Base-by-base conservation (phyloP, 202 grass and related monocot genomes). In the Cymbopogon flexuosus region DNA sequence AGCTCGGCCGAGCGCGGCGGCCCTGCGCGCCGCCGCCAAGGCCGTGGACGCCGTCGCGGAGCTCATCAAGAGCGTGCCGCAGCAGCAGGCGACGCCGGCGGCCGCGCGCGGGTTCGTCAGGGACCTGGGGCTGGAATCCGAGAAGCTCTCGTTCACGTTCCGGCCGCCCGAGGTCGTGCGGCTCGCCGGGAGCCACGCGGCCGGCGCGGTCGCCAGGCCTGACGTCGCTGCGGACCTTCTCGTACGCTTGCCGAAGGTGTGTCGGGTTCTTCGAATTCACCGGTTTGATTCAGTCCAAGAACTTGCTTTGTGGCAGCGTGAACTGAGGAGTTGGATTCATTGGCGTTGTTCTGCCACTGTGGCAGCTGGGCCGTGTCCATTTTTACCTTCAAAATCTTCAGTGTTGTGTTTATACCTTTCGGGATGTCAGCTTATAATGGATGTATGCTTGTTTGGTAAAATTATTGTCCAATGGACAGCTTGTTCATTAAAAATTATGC, bases 201-300 rank as follows among this genome's bases (percentile, higher is more conserved):
- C 88, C n/a, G 81, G 86, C 11, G 80, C 82, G 2, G 75, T 91
- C 12, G 83, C 87, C 35, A 91, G 88, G 81, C 95, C 95, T 7
- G 92, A 98, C 57, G 77, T 95, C 12, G 66, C 82, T 10, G 82
- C 85, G 2, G 95, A 98, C 73, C 88, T 98, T 18, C 79, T 98
- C 41, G 77, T 95, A 11, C 90, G 89, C 36, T 93, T 98, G 92
- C 90, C 92, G 7, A 98, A 95, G 92, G 96, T 91, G 61, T 40
- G 66, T 9, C 0, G 10, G 0, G 27, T 21, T 43, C 7, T 49
- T 54, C 11, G 5, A 42, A 45, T 68, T 29, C 19, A 13, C 13
- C 46, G 5, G 5, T 18, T 0, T 43, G 29, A 8, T 71, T 49
- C 49, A 21, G 2, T 35, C 8, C 4, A 3, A 43, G 0, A 19